Evolutionary conservation across 2,329 filamentous ascomycete genomes (phyloP), one percentile per base, ranked within the genome.

Genomic region (Grosmannia huntii): DNA sequence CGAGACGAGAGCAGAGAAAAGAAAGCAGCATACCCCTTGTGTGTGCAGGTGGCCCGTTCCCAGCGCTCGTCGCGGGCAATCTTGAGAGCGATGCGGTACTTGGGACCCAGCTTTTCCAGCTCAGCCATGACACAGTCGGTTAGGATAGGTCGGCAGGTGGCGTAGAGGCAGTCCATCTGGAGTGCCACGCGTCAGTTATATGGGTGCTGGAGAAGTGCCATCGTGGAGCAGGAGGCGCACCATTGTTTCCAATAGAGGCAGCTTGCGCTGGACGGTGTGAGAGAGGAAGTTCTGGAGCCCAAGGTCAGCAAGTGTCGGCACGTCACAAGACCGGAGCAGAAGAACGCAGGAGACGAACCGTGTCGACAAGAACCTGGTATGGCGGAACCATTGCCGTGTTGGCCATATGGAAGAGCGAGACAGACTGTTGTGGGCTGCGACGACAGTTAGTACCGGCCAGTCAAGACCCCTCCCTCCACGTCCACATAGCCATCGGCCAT

Each of bases 81-180:
- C 16, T 87, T 78, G 59, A 95, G 72, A 1, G 92, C 91, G 58
- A 97, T 83, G 9, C 91, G 77, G 74, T 96, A 99, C 69, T 94
- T 94, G 3, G 83, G 82, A 0, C 92, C 91, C 11, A 96, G 78
- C 70, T 95, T 95, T 69, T 96, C 90, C 63, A 96, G 73, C 71
- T 96, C 90, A 58, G 85, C 86, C 80, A 91, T 85, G 64, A 79
- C 60, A 68, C 76, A 91, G 64, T 83, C 81, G 2, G 90, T 96
- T 64, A 97, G 90, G 63, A 94, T 86, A 21, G 90, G 90, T 25
- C 85, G 89, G 70, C 89, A 94, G 67, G 95, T 95, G 21, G 92
- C 92, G 70, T 91, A 95, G 5, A 99, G 79, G 57, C 89, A 87
- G 70, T 96, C 90, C 89, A 96, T 96, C 76, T 91, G 81, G 1